Base-by-base conservation (phyloP, 1,284 basidiomycete genomes). In the Pyrrhoderma lamaoense region DNA sequence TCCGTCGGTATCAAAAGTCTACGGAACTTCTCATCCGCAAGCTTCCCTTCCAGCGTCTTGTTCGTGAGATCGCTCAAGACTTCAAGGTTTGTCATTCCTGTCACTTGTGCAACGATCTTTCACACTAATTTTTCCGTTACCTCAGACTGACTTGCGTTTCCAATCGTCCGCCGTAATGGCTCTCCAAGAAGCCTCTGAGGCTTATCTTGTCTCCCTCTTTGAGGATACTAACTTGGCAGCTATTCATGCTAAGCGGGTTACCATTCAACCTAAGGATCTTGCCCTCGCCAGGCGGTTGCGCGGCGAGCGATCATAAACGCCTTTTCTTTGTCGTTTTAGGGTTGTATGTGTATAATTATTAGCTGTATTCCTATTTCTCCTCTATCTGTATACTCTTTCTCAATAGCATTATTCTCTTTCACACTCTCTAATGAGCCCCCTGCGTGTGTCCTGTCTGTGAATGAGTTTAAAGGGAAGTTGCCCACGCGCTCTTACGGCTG, bases 1-100 rank as follows among this genome's bases (percentile, higher is more conserved):
- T 90, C 64, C 76, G 87, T 66, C 76, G 84, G 57, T 90, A 89
- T 77, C 88, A 90, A 67, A 86, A 84, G 73, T 84, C 84, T 58
- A 85, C 88, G 53, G 84, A 87, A 70, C 76, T 87, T 56, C 71
- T 87, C 60, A 87, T 87, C 69, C 74, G 84, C 65, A 87, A 86
- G 72, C 75, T 87, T 55, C 84, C 85, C 57, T 86, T 86, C 80
- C 83, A 86, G 65, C 77, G 83, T 60, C 77, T 87, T 42, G 63
- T 57, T 3, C 62, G 80, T 65, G 78, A 84, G 66, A 74, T 80
- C 59, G 76, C 77, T 53, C 75, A 78, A 67, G 75, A 77, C 66
- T 76, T 77, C 69, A 77, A 70, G 64, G 65, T 57, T 14, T 5
- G 1, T 4, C 27, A 5, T 14, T 8, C 27, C 37, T 9, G n/a